Evolutionary conservation across 2,329 filamentous ascomycete species (phyloP).

Genomic region (Proliferodiscus dingleyae): DNA sequence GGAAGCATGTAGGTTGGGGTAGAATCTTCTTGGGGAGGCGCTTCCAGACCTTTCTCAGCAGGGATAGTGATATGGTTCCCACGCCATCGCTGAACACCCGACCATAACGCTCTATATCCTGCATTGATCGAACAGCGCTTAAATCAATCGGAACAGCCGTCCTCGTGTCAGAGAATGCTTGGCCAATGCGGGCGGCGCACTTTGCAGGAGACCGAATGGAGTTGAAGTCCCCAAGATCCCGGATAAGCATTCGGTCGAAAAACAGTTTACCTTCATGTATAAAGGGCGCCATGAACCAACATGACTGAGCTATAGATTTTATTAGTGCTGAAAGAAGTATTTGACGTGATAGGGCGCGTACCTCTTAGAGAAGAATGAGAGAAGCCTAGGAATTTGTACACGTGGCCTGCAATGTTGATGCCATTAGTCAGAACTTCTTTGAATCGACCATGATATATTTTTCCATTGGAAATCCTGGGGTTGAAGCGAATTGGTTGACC

Average conservation of each 20-base stretch:
- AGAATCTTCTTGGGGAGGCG: conserved; percentile 42
- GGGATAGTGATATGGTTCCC: conserved; percentile 61
- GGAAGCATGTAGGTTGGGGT: conserved; percentile 59
- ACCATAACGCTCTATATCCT: conserved; percentile 48
- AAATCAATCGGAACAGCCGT: conserved; percentile 49
- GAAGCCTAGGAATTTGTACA: conserved; percentile 68
- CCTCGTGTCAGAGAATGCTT: conserved; percentile 71
- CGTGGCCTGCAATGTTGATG: conserved; percentile 58
- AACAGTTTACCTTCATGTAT: conserved; percentile 28
- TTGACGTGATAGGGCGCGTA: background rate
- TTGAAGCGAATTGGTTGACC: conserved; percentile 59
- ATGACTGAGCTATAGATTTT: conserved; percentile 49
- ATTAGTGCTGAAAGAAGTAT: background rate
- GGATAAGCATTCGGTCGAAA: conserved; percentile 38
- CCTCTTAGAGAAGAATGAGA: conserved; percentile 69
- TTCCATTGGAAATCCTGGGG: conserved; percentile 42
- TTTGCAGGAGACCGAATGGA: conserved; percentile 50
- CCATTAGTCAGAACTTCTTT: conserved; percentile 51
- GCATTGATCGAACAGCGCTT: conserved; percentile 34
- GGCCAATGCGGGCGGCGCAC: conserved; percentile 55
- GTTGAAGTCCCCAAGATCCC: conserved; percentile 44
- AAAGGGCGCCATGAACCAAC: conserved; percentile 59
- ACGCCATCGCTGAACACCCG: conserved; percentile 75
- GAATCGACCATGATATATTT: conserved; percentile 55
- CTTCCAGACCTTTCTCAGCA: conserved; percentile 57